Evolutionary conservation across 495 filamentous ascomycete species (phyloP).

Genomic region (Lentithecium fluviatile): DNA sequence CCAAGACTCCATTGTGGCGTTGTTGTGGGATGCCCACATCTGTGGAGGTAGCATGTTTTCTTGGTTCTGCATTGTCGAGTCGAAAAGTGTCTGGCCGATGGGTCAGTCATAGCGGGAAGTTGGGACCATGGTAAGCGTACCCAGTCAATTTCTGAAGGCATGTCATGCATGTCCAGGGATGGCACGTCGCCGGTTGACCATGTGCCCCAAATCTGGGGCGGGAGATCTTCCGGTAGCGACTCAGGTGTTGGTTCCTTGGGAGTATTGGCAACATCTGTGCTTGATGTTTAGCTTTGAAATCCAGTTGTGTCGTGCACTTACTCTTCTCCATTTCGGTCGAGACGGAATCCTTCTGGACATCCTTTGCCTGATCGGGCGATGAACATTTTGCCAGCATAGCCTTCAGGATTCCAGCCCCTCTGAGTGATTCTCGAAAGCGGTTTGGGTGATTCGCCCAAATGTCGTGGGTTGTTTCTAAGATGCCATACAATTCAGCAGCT

Average conservation of each 20-base stretch:
- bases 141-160: constrained; percentile 35
- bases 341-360: neutral
- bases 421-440: constrained; percentile 23
- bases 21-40: constrained; percentile 6
- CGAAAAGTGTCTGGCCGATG: constrained; percentile 18
- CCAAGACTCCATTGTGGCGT: constrained; percentile 8
- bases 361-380: neutral
- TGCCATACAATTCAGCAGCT: constrained; percentile 14
- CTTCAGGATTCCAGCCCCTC: constrained; percentile 24
- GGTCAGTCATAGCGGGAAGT: neutral
- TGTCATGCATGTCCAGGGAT: constrained; percentile 26
- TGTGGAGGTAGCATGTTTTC: constrained; percentile 16
- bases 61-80: constrained; percentile 23
- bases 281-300: neutral
- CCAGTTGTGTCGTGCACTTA: neutral
- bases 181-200: neutral
- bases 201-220: constrained; percentile 18
- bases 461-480: constrained; percentile 22
- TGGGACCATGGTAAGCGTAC: constrained; percentile 7
- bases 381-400: constrained; percentile 31
- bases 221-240: neutral
- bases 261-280: neutral
- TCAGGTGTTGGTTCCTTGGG: constrained; percentile 1
- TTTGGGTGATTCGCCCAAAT: constrained; percentile 29
- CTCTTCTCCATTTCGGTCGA: neutral